Conservation (phyloP, 352 stramenopile species). For the Phytophthora quininea region DNA sequence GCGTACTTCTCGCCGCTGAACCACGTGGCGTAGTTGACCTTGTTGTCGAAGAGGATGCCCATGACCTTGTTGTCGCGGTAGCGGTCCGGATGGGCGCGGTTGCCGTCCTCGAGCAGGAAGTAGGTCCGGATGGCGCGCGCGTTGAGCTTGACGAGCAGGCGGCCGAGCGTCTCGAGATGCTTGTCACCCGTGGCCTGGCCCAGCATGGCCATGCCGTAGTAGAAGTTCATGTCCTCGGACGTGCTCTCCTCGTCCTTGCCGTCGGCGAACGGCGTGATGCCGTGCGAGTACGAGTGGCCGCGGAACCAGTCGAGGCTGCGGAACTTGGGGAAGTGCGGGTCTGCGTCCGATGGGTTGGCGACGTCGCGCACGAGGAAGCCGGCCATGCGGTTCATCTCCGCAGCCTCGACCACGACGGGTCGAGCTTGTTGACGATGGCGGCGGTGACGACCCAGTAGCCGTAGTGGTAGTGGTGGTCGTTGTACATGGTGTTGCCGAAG, state of each 20-base stretch:
- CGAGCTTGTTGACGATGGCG: constrained; percentile 49
- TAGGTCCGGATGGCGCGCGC: constrained; percentile 53
- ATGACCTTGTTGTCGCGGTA: constrained; percentile 69
- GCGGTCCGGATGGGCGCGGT: constrained; percentile 42
- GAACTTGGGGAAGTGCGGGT: constrained; percentile 52
- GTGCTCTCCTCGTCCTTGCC: constrained; percentile 59
- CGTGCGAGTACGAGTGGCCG: constrained; percentile 59
- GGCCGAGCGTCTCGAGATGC: constrained; percentile 44
- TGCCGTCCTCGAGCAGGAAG: constrained; percentile 52
- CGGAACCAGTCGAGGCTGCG: constrained; percentile 54
- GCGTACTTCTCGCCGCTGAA: constrained; percentile 74
- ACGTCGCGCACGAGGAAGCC: constrained; percentile 49
- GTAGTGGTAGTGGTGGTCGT: constrained; percentile 62
- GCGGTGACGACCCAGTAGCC: constrained; percentile 50
- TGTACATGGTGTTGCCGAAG: constrained; percentile 66
- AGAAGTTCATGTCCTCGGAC: constrained; percentile 60
- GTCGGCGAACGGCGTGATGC: constrained; percentile 38
- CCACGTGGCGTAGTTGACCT: constrained; percentile 75
- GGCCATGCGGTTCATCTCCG: constrained; percentile 42
- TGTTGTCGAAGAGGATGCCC: constrained; percentile 80
- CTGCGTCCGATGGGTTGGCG: constrained; percentile 43
- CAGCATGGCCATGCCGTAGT: constrained; percentile 46
- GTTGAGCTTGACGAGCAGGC: constrained; percentile 58
- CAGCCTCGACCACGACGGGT: constrained; percentile 43
- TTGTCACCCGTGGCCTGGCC: constrained; percentile 39